Evolutionary conservation across 1,284 basidiomycete genomes (phyloP), one percentile per base, ranked within the genome.

Genomic region (Malassezia vespertilionis): DNA sequence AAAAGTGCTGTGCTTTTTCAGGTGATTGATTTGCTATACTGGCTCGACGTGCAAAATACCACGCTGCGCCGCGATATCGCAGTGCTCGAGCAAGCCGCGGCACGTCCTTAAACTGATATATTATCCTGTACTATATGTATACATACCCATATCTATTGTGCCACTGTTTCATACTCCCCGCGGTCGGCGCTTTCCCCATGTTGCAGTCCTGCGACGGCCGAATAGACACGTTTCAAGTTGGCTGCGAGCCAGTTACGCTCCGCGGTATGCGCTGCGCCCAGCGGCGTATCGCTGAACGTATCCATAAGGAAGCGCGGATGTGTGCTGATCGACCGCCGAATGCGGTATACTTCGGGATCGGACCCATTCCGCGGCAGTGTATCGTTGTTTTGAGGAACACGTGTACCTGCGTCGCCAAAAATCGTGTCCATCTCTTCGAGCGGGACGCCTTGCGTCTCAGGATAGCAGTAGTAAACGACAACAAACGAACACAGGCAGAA

Each of bases 401-500:
- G 31, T 56, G 72, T 41, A 40, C n/a, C 31, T 40, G 56, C 46
- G 32, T 72, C 71, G 14, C 71, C 72, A 36, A 72, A 72, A 2
- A 72, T 56, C 11, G 66, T 63, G 53, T 74, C 74, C 73, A 78
- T 78, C 48, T 76, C 75, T 51, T 78, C 76, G 18, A 78, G 63
- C 1, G 75, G 73, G 4, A 77, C 75, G 23, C 76, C 76, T 36
- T 72, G 69, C 0, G 77, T 77, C 54, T 77, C 76, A 18, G 75
- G 75, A 51, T 87, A 89, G 56, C 85, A 81, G 33, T 67, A 65
- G 31, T 40, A 40, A 32, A 69, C 66, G 15, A 62, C 49, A 2
- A 89, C 75, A 65, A 93, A 89, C 58, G 86, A 87, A 65, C 82
- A 81, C 12, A 80, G 78, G 71, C 89, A 90, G 74, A 91, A 91